Base-by-base conservation (phyloP, 2,329 filamentous ascomycete genomes). In the Hymenoscyphus fraxineus region DNA sequence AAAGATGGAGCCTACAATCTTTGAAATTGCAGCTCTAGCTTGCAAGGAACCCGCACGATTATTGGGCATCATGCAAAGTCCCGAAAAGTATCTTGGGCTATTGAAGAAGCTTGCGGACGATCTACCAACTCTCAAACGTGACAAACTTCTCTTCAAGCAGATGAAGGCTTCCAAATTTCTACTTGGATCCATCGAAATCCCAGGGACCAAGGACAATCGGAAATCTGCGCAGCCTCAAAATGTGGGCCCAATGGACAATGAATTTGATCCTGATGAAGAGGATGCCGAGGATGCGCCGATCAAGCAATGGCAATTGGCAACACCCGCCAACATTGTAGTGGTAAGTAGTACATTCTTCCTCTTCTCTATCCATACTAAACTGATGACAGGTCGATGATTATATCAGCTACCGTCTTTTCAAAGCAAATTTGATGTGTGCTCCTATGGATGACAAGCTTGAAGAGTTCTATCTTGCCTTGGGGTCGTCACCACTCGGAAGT, bases 381-480 rank as follows among this genome's bases (percentile, higher is more conserved):
- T 22, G 13, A 10, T 35, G n/a, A 2, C 44, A 72, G 66, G 67
- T 93, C 12, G 92, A 97, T 74, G 94, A 98, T 72, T 93, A 95
- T 71, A 90, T 92, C 71, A 93, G 90, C 72, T 97, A 94, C 75
- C 88, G 89, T 40, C 81, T 95, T 1, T 99, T 99, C 81, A 94
- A 93, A 73, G 86, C 92, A 61, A 86, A 87, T 67, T 82, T 99
- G 38, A 83, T 96, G 35, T 93, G 90, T 66, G 93, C 93, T 0
- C 96, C 95, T 0, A 91, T 97, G 75, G 95, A 99, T 73, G 95
- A 98, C 67, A 75, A 79, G 0, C 80, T 99, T 1, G 95, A 99
- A 74, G 83, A 84, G 1, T 94, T 99, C 68, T 99, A 99, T 76
- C 78, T 86, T 41, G 83, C 88, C 7, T 86, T 99, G 3, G 95